phyloP scores from a whole-genome alignment of 805 yeast species.

The Yamadazyma olivae region DNA sequence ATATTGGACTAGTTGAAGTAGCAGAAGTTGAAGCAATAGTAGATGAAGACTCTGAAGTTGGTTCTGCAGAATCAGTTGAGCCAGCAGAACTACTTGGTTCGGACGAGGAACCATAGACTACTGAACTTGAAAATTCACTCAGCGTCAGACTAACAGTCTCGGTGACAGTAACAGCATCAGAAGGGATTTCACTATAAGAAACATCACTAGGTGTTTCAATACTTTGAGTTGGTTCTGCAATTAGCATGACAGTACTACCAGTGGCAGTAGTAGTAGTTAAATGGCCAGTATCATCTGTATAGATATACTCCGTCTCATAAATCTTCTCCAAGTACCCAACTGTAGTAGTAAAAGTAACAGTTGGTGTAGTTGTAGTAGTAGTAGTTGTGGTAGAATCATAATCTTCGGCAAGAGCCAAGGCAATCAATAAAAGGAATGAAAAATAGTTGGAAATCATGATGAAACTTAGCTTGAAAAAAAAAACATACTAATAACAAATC shows the following conservation, averaged over 20 bases:
- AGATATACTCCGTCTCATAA: constrained; percentile 27
- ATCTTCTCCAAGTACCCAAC: constrained; percentile 22
- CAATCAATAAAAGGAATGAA: constrained; percentile 14
- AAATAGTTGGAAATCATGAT: constrained; percentile 12
- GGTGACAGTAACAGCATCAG: constrained; percentile 7
- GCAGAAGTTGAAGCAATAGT: constrained; percentile 2
- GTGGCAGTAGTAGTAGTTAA: constrained; percentile 19
- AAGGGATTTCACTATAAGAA: neutral
- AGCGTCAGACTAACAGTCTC: constrained; percentile 5
- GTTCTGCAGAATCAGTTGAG: neutral
- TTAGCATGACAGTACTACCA: constrained; percentile 12
- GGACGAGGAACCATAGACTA: neutral
- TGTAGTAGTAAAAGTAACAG: constrained; percentile 30
- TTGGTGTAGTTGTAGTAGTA: constrained; percentile 22
- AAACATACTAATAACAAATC: too few species aligned
- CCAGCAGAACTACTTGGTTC: neutral
- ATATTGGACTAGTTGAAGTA: constrained; percentile 8
- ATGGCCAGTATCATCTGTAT: constrained; percentile 24
- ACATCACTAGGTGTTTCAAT: neutral
- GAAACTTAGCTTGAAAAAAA: too few species aligned
- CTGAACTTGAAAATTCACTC: constrained; percentile 5
- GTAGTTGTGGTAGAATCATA: constrained; percentile 17
- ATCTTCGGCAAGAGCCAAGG: constrained; percentile 9
- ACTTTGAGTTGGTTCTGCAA: neutral
- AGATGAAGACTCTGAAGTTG: constrained; percentile 5